These are phyloP conservation scores for Epichloe baconii DNA, from an alignment of 2,329 filamentous ascomycete genomes.

Conservation along the genomic window DNA sequence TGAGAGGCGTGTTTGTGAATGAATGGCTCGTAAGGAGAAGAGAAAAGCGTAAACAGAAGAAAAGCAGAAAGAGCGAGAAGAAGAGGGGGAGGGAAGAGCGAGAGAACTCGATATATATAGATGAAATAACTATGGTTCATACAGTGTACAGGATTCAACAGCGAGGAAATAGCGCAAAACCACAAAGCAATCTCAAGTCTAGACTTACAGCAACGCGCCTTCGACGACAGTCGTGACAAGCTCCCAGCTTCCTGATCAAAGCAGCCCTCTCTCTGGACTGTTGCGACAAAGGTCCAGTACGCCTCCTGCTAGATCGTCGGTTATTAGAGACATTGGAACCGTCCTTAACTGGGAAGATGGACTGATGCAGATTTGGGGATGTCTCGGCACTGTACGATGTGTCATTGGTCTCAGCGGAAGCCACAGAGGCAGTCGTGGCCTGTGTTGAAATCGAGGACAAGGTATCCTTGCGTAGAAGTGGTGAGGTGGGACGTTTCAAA, in stretches of 20 bases:
- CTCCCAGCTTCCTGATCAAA: conserved; percentile 45
- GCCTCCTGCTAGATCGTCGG: conserved; percentile 42
- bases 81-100: not conserved
- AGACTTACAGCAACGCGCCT: conserved; percentile 45
- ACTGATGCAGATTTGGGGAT: conserved; percentile 36
- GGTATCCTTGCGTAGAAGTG: conserved; percentile 33
- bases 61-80: not conserved
- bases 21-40: too few relatives aligned
- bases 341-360: conserved; percentile 43
- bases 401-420: conserved; percentile 34
- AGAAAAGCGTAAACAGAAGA: too few relatives aligned
- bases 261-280: conserved; percentile 46
- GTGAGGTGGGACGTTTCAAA: conserved; percentile 15
- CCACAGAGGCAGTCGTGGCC: conserved; percentile 30
- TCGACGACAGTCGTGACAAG: conserved; percentile 41
- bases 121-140: too few relatives aligned
- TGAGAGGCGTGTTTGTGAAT: not conserved
- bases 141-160: too few relatives aligned
- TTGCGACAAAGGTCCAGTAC: conserved; percentile 45
- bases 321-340: conserved; percentile 38
- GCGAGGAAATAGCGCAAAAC: not conserved
- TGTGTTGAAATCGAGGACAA: conserved; percentile 40
- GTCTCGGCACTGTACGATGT: conserved; percentile 40
- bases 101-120: not conserved
- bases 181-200: not conserved